These are phyloP conservation scores for Geosiphon pyriformis DNA, from an alignment of 192 early-diverging fungal species.

Conservation along the genomic window DNA sequence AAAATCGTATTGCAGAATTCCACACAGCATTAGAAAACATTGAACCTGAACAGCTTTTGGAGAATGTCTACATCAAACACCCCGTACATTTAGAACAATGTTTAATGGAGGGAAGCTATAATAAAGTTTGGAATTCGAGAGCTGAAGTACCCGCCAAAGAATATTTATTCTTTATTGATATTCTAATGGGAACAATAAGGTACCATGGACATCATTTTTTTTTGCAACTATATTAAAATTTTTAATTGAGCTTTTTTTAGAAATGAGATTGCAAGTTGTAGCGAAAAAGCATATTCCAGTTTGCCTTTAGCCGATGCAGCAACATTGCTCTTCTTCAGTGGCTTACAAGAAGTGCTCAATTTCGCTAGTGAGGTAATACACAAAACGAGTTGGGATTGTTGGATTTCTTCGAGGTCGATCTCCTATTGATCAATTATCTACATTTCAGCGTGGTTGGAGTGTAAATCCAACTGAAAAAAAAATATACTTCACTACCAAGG, in stretches of 20 bases:
- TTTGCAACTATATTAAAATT: neutral
- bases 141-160: conserved; percentile 84
- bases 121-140: conserved; percentile 92
- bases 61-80: conserved; percentile 83
- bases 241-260: conserved; percentile 38
- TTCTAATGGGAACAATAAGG: conserved; percentile 90
- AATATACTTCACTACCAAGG: conserved; percentile 70
- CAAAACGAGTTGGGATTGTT: no score
- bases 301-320: conserved; percentile 85
- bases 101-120: conserved; percentile 97
- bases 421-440: no score
- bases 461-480: conserved; percentile 74
- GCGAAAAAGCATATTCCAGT: conserved; percentile 86
- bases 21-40: conserved; percentile 95
- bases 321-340: conserved; percentile 87
- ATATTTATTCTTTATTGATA: conserved; percentile 91
- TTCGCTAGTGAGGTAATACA: conserved; percentile 77
- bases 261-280: conserved; percentile 93
- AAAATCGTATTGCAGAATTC: conserved; percentile 96
- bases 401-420: no score
- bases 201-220: conserved; percentile 23
- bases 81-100: conserved; percentile 93
- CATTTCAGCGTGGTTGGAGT: conserved; percentile 80
- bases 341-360: conserved; percentile 68
- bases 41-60: conserved; percentile 70